Evolutionary conservation across 164 flowering plant species (phyloP), one percentile per base, ranked within the genome.

Genomic region (Liriodendron chinense): DNA sequence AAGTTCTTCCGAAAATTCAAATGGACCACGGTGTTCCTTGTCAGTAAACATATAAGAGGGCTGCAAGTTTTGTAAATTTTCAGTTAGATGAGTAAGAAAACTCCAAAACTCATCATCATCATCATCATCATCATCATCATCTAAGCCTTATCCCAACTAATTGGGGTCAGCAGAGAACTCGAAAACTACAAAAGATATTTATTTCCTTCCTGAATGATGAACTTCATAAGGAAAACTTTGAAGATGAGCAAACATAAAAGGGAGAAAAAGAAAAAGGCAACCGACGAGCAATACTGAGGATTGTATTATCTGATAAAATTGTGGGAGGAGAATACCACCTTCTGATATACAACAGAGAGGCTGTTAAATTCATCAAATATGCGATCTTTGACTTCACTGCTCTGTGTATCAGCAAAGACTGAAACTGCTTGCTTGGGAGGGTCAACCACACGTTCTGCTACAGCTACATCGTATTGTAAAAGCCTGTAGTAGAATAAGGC

Each of bases 371-470:
- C 98, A 70, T 96, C 98, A 86, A 96, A 96, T 77, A 96, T 94
- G 12, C 98, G 94, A 87, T 96, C 99, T 82, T 90, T 96, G 82
- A 91, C 82, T 85, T 96, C 99, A 81, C 94, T 94, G 85, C 90
- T 94, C 85, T 92, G 97, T 73, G 93, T 87, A 80, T 94, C 99
- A 80, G 98, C 94, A 87, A 96, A 96, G 72, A 93, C 98, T 71
- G 99, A 96, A 87, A 96, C 98, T 50, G 98, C 99, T 85, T 94
- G 99, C 86, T 96, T 94, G 65, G 98, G 94, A 81, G 98, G 98
- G 80, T 92, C 90, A 18, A 94, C 97, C 68, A 96, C 97, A 69
- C 87, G 80, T 66, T 92, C 98, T 72, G 99, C 97, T 7, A 87
- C 84, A 50, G 93, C 80, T 22, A 89, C 92, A 78, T 92, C 81